Base-by-base conservation (phyloP, 2,329 filamentous ascomycete species). In the Bertia moriformis region DNA sequence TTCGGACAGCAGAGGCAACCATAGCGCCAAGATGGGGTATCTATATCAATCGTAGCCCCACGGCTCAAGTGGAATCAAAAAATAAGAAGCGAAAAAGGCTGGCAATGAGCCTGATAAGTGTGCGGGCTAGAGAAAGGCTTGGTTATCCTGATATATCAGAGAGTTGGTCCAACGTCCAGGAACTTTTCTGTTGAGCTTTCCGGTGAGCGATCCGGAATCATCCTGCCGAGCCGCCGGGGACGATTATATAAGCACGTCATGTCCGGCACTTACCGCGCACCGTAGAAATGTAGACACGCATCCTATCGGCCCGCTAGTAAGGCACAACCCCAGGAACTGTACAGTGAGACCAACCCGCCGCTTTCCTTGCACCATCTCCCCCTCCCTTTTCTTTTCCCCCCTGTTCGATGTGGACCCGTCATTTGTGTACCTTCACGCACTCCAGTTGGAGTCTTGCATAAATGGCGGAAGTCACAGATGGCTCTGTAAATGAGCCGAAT, bases 1-100 rank as follows among this genome's bases (percentile, higher is more conserved):
- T 61, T 48, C 63, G 55, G 46, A 63, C 54, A 51, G 55, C 56
- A 50, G 59, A 57, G 51, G 70, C 67, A 57, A 70, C 68, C 70
- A 74, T 75, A 56, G 59, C 65, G 59, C 51, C 50, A 51, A 53
- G n/a, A 36, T 35, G 29, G 40, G 24, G 37, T 38, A 41, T 22
- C 44, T 42, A 29, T 40, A 40, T 18, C 15, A 27, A 20, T 32
- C 27, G 29, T 40, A 41, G 41, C 39, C 43, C 37, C 39, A 45
- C 29, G 41, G 38, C 42, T 10, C 24, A 29, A 29, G n/a, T 10
- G n/a, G n/a, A 10, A 29, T 10, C 10, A 29, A n/a, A 29, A 29
- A n/a, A 29, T 29, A 29, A 29, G 24, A 36, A 43, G 41, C 43
- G 38, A 43, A 43, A 29, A 33, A 47, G 41, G 42, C 36, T 29